Percentiles rank a stretch among this genome's conserved stretches.
Evolutionary conservation across 257 asterid genomes (phyloP).

Genomic region (Galeopsis tetrahit): DNA sequence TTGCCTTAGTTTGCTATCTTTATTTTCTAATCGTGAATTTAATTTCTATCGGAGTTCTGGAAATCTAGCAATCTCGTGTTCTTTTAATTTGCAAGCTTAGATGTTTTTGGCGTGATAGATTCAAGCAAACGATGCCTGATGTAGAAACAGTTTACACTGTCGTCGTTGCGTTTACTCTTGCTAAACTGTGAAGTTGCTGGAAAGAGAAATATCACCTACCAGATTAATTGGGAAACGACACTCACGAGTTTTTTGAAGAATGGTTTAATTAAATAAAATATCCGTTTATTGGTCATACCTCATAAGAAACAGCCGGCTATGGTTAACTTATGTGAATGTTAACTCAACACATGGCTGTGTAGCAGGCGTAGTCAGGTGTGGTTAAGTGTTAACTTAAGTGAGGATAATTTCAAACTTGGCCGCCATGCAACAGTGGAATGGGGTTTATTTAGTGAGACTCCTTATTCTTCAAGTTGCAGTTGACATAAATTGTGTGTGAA

Average conservation of each 20-base stretch:
- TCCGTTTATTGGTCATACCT: neutral
- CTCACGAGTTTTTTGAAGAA: constrained; percentile 10
- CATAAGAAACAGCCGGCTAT: neutral
- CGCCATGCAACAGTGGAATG: neutral
- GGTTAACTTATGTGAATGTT: neutral
- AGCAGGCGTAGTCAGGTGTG: neutral
- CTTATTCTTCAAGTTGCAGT: constrained; percentile 10
- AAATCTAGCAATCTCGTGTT: neutral
- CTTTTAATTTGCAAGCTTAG: constrained; percentile 26
- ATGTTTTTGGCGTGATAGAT: constrained; percentile 21
- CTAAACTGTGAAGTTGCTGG: constrained; percentile 9
- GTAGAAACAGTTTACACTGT: neutral
- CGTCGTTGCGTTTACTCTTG: neutral
- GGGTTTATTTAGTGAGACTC: constrained; percentile 1
- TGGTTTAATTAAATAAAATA: neutral
- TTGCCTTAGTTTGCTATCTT: neutral
- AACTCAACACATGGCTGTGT: neutral
- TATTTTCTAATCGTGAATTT: neutral
- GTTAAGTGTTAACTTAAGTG: neutral
- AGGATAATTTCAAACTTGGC: neutral
- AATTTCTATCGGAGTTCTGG: neutral
- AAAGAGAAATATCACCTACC: constrained; percentile 9
- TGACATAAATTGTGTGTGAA: constrained; percentile 15
- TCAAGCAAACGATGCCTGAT: constrained; percentile 11
- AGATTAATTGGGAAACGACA: constrained; percentile 5